Evolutionary conservation across 1,284 basidiomycete species (phyloP), one percentile per base, ranked within the genome.

Genomic region (Pseudozyma hubeiensis): DNA sequence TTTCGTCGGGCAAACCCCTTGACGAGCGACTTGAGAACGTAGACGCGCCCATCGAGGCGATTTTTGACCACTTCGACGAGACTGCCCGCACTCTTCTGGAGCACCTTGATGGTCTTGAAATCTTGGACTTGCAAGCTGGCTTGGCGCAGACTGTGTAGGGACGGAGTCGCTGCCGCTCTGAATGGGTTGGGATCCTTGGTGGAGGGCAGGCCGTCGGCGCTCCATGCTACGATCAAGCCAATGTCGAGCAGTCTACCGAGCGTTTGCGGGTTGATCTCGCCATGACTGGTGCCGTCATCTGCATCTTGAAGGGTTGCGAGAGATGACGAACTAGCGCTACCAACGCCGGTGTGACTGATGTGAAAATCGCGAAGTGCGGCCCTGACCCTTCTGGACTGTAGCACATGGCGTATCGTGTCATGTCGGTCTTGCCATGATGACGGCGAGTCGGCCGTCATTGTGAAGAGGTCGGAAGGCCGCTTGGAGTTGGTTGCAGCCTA

Each of bases 21-120:
- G 53, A 82, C 67, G 40, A 78, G 76, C 35, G 77, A 75, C 54
- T 84, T 84, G 63, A 84, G 75, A 11, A 84, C 81, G 53, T 84
- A 84, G 40, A 84, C 65, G 24, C 68, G 70, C 17, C 80, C 75
- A 53, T 84, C 73, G 44, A 82, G 57, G 14, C 77, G 73, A 55
- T 72, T 79, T 29, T 81, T 79, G 53, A 82, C 80, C 45, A 84
- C 68, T 35, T 84, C 82, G 49, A 80, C 78, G 8, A 77, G 64
- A 41, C 79, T 80, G 1, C 73, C 75, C 0, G 79, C 75, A 41
- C 80, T 69, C 46, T 77, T 75, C 37, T 81, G 80, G 10, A 81
- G 64, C 29, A 78, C 76, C 29, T 65, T 74, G 60, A 79, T 52
- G 13, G 78, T 59, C 53, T 72, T 60, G 70, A 81, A 81, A 54